These are phyloP conservation scores for Nicotiana tabacum DNA, from an alignment of 257 asterid species.

Conservation along the genomic window DNA sequence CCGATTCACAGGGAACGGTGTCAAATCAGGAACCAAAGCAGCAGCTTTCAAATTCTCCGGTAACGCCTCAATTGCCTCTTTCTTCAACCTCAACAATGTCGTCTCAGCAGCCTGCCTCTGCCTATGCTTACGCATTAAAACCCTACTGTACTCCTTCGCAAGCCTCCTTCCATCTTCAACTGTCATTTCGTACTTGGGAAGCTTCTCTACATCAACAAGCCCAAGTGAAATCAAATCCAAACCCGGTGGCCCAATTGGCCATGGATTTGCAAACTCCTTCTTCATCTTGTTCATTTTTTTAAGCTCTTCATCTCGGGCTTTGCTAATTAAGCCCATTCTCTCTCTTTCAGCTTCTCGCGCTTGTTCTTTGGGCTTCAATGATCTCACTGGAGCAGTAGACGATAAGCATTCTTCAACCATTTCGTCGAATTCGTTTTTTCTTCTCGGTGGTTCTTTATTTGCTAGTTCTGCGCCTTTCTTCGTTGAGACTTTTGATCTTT, in stretches of 20 bases:
- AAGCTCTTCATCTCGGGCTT: constrained; percentile 53
- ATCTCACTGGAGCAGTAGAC: constrained; percentile 58
- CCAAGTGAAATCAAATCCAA: constrained; percentile 71
- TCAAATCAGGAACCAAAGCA: constrained; percentile 71
- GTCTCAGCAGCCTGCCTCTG: constrained; percentile 80
- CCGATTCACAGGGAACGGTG: constrained; percentile 69
- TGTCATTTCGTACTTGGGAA: constrained; percentile 69
- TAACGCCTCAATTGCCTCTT: constrained; percentile 83
- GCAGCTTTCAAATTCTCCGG: constrained; percentile 71
- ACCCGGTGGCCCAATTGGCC: constrained; percentile 70
- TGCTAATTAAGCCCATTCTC: constrained; percentile 75
- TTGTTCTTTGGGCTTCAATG: constrained; percentile 70
- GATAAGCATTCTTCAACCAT: constrained; percentile 62
- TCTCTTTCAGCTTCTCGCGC: constrained; percentile 65
- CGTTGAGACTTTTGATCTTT: constrained; percentile 52
- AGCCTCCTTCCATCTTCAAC: constrained; percentile 81
- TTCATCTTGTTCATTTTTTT: constrained; percentile 48
- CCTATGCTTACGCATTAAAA: constrained; percentile 85
- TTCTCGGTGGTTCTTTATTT: constrained; percentile 48
- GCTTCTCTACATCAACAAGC: constrained; percentile 67
- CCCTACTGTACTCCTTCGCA: constrained; percentile 82
- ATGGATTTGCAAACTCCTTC: constrained; percentile 46
- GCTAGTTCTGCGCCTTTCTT: constrained; percentile 47
- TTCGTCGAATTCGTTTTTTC: constrained; percentile 48
- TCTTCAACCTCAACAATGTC: constrained; percentile 50